These are phyloP conservation scores for Neurospora tetrasperma DNA, from an alignment of 495 filamentous ascomycete genomes.

Conservation along the genomic window DNA sequence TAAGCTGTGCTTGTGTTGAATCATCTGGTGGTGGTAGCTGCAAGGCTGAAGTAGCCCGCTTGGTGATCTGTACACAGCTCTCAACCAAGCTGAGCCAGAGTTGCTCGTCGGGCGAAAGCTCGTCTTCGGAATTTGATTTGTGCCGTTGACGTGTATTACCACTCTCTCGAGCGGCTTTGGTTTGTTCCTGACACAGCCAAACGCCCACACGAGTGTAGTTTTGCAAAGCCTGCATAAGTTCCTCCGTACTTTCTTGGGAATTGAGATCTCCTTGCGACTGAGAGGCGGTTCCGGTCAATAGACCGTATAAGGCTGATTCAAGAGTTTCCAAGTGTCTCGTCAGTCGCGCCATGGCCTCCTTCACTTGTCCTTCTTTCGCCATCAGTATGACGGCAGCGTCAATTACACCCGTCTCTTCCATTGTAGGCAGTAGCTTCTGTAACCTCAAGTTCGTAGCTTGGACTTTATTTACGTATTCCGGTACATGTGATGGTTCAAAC, in stretches of 20 bases:
- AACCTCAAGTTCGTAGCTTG: constrained; percentile 73
- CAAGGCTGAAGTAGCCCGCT: constrained; percentile 34
- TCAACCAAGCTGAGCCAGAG: constrained; percentile 92
- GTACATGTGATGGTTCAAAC: constrained; percentile 72
- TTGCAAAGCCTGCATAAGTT: constrained; percentile 64
- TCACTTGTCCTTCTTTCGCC: constrained; percentile 78
- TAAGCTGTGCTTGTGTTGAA: constrained; percentile 8
- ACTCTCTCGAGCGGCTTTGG: constrained; percentile 40
- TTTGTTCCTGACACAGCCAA: constrained; percentile 92
- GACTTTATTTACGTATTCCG: constrained; percentile 69
- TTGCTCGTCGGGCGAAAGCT: constrained; percentile 64
- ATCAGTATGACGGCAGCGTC: constrained; percentile 90
- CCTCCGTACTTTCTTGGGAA: constrained; percentile 36
- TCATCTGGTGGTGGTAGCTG: constrained; percentile 1
- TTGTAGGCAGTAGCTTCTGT: constrained; percentile 69
- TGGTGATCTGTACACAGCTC: constrained; percentile 68
- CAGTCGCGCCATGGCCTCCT: constrained; percentile 74
- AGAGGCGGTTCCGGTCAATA: constrained; percentile 44
- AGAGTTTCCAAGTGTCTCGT: constrained; percentile 67
- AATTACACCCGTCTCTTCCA: constrained; percentile 81
- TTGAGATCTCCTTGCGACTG: constrained; percentile 40
- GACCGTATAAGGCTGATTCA: constrained; percentile 65
- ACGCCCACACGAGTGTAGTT: constrained; percentile 87
- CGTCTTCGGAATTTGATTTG: constrained; percentile 42
- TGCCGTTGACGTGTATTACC: constrained; percentile 28